Evolutionary conservation across 1,139 yeast species (phyloP).

Genomic region (Hansenula sp.): DNA sequence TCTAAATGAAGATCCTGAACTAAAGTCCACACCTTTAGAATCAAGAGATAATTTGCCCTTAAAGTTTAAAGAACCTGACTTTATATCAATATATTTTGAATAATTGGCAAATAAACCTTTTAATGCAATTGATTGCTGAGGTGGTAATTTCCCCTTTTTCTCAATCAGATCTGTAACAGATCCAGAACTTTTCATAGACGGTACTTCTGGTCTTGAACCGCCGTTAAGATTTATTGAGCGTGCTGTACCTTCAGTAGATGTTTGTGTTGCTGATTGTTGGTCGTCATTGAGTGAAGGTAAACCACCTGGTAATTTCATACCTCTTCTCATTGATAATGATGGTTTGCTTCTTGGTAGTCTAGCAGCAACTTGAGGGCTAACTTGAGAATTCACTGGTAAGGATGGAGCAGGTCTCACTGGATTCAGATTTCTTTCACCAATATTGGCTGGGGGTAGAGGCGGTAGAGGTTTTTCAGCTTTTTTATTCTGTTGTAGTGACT

Average conservation of each 20-base stretch:
- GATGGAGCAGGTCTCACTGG: constrained; percentile 20
- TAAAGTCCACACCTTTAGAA: constrained; percentile 87
- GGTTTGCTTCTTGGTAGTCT: constrained; percentile 32
- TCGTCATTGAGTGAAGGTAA: constrained; percentile 10
- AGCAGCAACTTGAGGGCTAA: constrained; percentile 24
- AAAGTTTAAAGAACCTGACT: constrained; percentile 86
- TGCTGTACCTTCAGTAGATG: no score
- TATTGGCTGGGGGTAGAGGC: constrained; percentile 27
- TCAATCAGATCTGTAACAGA: constrained; percentile 19
- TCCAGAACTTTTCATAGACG: constrained; percentile 4
- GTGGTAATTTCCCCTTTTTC: constrained; percentile 18
- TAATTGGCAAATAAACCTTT: constrained; percentile 73
- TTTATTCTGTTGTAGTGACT: constrained; percentile 5
- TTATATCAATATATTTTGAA: constrained; percentile 83
- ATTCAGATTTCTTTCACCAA: constrained; percentile 5
- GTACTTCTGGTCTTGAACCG: not conserved
- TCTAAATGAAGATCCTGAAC: constrained; percentile 81
- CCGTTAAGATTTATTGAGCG: no score
- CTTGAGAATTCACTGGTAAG: constrained; percentile 16
- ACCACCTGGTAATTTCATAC: constrained; percentile 24
- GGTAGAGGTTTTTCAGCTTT: constrained; percentile 29
- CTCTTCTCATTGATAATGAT: constrained; percentile 57
- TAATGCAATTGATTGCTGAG: constrained; percentile 19
- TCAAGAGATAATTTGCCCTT: constrained; percentile 92
- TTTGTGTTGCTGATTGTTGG: not conserved